Evolutionary conservation across 306 rosid species (phyloP), one percentile per base, ranked within the genome.

Genomic region (Sicyos edulis): DNA sequence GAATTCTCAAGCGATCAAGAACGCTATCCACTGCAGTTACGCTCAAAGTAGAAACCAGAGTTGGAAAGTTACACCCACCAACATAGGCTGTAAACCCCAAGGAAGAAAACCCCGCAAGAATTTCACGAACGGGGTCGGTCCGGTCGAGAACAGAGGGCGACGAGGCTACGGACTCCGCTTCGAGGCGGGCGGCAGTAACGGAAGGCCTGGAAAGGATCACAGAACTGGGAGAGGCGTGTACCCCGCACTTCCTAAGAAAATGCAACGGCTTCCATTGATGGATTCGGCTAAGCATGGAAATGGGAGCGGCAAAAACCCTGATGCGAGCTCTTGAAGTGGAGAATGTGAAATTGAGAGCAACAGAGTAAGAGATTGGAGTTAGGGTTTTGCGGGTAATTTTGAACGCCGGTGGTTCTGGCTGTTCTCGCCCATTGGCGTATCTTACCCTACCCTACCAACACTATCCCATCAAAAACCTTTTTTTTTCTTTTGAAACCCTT

Each of bases 361-460:
- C 42, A 29, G 50, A 57, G 53, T 21, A 15, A 69, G 10, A 26
- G 8, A 34, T 62, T 7, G 64, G 50, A 44, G 20, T 70, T 73
- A 71, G 82, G 80, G 85, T 71, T 78, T 78, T 49, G 80, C 65
- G 60, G 85, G 82, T 82, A 79, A 63, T 32, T 83, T 81, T 76
- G 77, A 82, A 76, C 37, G 4, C 37, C 8, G 63, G 15, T 22
- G 16, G n/a, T 57, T 3, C 10, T 19, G 60, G 60, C 29, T 16
- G 24, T 26, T 26, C 29, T 26, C 29, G 3, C 2, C 29, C 29
- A 26, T 26, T 26, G 29, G 3, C 29, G 29, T 1, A 26, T 1
- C 29, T 26, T 26, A 26, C 29, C 29, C 29, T 26, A 26, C 29
- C 29, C 29, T 26, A 26, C 29, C 29, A 26, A 26, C 29, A 26